These are phyloP conservation scores for Fusarium caatingaense DNA, from an alignment of 2,329 filamentous ascomycete species.

Conservation along the genomic window DNA sequence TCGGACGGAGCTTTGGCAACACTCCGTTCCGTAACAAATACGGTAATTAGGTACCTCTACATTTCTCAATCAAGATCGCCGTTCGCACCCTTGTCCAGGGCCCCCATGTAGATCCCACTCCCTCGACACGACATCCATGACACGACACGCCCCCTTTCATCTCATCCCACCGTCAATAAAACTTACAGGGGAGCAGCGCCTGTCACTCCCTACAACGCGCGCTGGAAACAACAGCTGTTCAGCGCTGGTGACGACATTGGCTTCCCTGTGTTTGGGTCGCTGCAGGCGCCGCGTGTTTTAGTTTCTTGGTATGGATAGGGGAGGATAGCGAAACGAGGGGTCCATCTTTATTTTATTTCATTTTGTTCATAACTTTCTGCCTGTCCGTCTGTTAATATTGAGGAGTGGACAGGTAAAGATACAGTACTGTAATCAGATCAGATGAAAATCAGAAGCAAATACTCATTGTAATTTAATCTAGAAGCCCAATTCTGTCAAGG, in stretches of 20 bases:
- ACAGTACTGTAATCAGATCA: not conserved
- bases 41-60: constrained; percentile 7
- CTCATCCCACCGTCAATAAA: constrained; percentile 14
- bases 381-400: not conserved
- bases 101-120: constrained; percentile 29
- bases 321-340: constrained; percentile 18
- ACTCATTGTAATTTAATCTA: not conserved
- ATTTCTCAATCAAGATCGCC: constrained; percentile 37
- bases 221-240: constrained; percentile 17
- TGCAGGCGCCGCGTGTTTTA: constrained; percentile 37
- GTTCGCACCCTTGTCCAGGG: constrained; percentile 24
- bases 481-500: not conserved
- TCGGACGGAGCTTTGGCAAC: constrained; percentile 25
- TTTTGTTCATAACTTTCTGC: constrained; percentile 1
- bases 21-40: constrained; percentile 12
- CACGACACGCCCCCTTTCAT: constrained; percentile 33
- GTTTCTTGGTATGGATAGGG: constrained; percentile 16
- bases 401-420: not conserved
- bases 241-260: constrained; percentile 37
- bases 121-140: constrained; percentile 29
- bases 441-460: constrained; percentile 11
- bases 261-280: constrained; percentile 3
- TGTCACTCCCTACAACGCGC: constrained; percentile 17
- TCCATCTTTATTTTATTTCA: constrained; percentile 21
- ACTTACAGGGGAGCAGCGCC: not conserved